These are phyloP conservation scores for Trichoderma polysporum DNA, from an alignment of 2,329 filamentous ascomycete species.

Conservation along the genomic window DNA sequence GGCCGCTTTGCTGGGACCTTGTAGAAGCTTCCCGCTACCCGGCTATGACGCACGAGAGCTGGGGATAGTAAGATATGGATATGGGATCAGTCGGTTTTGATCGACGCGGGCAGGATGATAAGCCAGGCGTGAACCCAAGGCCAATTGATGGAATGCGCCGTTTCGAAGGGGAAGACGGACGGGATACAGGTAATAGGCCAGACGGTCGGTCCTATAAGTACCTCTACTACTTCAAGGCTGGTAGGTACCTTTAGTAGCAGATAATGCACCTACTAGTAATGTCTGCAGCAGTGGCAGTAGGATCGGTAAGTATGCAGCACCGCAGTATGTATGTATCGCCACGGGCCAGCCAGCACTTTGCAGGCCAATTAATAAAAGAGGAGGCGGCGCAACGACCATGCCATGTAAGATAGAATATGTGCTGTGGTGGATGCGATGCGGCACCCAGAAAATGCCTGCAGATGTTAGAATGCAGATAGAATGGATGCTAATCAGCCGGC, in stretches of 20 bases:
- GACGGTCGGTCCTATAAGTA: no score
- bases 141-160: not conserved
- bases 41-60: slow-evolving; percentile 16
- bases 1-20: slow-evolving; percentile 30
- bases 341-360: no score
- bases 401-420: not conserved
- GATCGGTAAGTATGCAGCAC: not conserved
- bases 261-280: not conserved
- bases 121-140: no score
- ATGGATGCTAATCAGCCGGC: not conserved
- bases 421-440: not conserved
- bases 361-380: not conserved
- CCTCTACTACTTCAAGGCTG: no score
- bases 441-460: not conserved
- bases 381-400: not conserved
- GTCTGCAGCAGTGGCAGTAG: not conserved
- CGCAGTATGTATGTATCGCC: no score
- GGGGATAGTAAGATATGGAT: not conserved
- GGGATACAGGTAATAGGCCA: no score
- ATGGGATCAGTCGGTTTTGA: not conserved
- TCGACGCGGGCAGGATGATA: not conserved
- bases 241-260: no score
- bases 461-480: no score
- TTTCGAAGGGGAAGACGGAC: no score
- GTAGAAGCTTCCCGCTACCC: slow-evolving; percentile 33